A percentile compares a stretch with the other conserved stretches of the same genome.
phyloP scores from a whole-genome alignment of 2,329 filamentous ascomycete genomes.

The Helotiales sp. region DNA sequence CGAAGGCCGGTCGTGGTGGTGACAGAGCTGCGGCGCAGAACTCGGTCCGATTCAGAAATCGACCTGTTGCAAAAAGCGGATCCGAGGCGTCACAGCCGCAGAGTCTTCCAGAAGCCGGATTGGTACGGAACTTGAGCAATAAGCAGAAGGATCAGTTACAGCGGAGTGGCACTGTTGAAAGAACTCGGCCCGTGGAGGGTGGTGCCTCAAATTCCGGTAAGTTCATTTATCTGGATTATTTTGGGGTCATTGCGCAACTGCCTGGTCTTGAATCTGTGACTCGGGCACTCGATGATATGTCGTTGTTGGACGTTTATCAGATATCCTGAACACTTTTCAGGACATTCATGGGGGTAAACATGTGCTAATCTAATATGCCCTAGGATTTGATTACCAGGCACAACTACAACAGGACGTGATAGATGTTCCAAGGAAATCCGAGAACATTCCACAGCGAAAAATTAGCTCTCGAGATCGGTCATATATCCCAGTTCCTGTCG shows the following conservation, averaged over 20 bases:
- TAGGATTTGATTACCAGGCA: slow-evolving; percentile 38
- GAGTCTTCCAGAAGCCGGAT: slow-evolving; percentile 39
- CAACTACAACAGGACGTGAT: slow-evolving; percentile 26
- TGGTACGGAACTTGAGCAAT: slow-evolving; percentile 42
- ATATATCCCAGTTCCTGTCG: slow-evolving; percentile 42
- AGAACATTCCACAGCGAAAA: slow-evolving; percentile 51
- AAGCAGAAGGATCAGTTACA: slow-evolving; percentile 45
- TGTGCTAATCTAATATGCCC: background rate
- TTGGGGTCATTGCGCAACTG: too few species aligned
- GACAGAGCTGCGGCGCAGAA: slow-evolving; percentile 37
- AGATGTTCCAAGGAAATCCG: slow-evolving; percentile 12
- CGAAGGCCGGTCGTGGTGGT: slow-evolving; percentile 38
- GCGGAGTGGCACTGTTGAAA: slow-evolving; percentile 42
- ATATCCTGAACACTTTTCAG: background rate
- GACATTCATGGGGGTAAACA: background rate
- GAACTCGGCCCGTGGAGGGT: slow-evolving; percentile 33
- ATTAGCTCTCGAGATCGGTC: slow-evolving; percentile 66
- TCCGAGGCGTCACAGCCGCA: slow-evolving; percentile 33
- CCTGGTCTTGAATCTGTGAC: too few species aligned
- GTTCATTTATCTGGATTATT: background rate
- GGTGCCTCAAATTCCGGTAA: slow-evolving; percentile 20
- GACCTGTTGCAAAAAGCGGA: slow-evolving; percentile 37
- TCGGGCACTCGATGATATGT: too few species aligned
- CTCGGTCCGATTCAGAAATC: slow-evolving; percentile 42
- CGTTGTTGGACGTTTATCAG: too few species aligned